A percentile compares a stretch with the other conserved stretches of the same genome.
These are phyloP conservation scores for Zymoseptoria brevis DNA, from an alignment of 2,329 filamentous ascomycete species.

Conservation along the genomic window DNA sequence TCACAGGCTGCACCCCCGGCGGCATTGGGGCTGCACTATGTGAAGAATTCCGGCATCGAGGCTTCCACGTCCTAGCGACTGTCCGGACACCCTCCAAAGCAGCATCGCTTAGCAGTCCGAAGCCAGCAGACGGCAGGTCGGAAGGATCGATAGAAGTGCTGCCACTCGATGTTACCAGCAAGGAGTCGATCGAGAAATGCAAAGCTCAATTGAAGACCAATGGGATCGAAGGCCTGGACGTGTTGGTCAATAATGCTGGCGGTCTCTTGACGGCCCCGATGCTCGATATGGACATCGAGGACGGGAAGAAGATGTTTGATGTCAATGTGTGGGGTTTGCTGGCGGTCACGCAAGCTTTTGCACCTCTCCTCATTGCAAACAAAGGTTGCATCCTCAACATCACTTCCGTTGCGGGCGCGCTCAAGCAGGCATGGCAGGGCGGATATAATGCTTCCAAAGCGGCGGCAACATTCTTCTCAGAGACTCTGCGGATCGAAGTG, in stretches of 20 bases:
- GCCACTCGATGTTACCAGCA: slow-evolving; percentile 27
- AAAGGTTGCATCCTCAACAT: slow-evolving; percentile 32
- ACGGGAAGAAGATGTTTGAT: slow-evolving; percentile 27
- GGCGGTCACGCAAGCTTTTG: slow-evolving; percentile 25
- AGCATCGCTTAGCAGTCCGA: slow-evolving; percentile 7
- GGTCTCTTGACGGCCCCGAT: slow-evolving; percentile 28
- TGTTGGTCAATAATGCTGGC: slow-evolving; percentile 44
- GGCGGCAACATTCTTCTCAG: slow-evolving; percentile 14
- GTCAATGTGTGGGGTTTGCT: slow-evolving; percentile 29
- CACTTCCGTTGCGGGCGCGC: slow-evolving; percentile 27
- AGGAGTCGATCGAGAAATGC: slow-evolving; percentile 24
- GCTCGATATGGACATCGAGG: slow-evolving; percentile 13
- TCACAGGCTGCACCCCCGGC: slow-evolving; percentile 31
- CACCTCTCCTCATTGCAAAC: slow-evolving; percentile 29
- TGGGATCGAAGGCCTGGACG: slow-evolving; percentile 28
- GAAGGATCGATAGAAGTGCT: slow-evolving; percentile 10
- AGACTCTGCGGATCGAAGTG: slow-evolving; percentile 20
- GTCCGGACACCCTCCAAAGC: slow-evolving; percentile 33
- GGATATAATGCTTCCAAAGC: slow-evolving; percentile 27
- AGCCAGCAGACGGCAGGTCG: background rate
- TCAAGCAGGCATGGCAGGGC: slow-evolving; percentile 28
- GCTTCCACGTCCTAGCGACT: slow-evolving; percentile 36
- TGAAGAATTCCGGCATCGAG: slow-evolving; percentile 31
- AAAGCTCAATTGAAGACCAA: slow-evolving; percentile 22
- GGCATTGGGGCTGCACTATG: slow-evolving; percentile 37